Percentiles rank a stretch among this genome's conserved stretches.
phyloP scores from a whole-genome alignment of 1,284 basidiomycete genomes.

The Malassezia slooffiae region DNA sequence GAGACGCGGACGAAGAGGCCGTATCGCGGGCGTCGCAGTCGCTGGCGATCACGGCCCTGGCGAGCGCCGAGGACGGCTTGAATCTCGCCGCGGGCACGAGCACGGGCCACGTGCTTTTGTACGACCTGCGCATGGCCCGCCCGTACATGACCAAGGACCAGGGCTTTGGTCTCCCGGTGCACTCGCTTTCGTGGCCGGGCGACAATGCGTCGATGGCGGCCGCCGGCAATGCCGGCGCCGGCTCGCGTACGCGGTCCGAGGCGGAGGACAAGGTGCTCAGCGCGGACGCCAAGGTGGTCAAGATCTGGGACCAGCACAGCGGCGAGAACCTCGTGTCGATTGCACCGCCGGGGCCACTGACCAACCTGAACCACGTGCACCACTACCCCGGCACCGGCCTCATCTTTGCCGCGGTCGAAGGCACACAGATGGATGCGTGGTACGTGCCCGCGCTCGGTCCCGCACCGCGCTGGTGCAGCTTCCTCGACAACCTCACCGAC shows the following conservation, averaged over 20 bases:
- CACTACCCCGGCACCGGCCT: constrained; percentile 43
- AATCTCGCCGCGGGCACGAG: constrained; percentile 89
- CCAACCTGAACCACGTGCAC: constrained; percentile 53
- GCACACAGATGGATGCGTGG: constrained; percentile 43
- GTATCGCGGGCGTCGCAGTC: constrained; percentile 23
- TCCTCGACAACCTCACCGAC: constrained; percentile 85
- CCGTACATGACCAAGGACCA: constrained; percentile 89
- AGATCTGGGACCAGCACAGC: constrained; percentile 57
- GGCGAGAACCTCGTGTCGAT: constrained; percentile 80
- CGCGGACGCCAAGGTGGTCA: constrained; percentile 44
- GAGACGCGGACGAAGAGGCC: constrained; percentile 39
- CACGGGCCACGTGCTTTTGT: constrained; percentile 83
- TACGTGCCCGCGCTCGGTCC: constrained; percentile 93
- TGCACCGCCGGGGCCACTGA: constrained; percentile 74
- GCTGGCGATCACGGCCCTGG: constrained; percentile 68
- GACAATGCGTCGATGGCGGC: constrained; percentile 51
- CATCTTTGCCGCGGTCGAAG: constrained; percentile 41
- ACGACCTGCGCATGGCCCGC: constrained; percentile 75
- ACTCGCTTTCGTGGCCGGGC: constrained; percentile 78
- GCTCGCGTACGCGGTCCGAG: constrained; percentile 59
- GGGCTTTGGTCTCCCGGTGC: constrained; percentile 86
- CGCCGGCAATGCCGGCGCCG: constrained; percentile 48
- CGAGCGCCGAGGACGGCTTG: constrained; percentile 66
- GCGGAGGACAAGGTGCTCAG: constrained; percentile 37
- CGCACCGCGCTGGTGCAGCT: constrained; percentile 90